Percentiles rank a stretch among this genome's conserved stretches.
Conservation (phyloP, 176 grass and related monocot genomes). For the Chrysopogon serrulatus region DNA sequence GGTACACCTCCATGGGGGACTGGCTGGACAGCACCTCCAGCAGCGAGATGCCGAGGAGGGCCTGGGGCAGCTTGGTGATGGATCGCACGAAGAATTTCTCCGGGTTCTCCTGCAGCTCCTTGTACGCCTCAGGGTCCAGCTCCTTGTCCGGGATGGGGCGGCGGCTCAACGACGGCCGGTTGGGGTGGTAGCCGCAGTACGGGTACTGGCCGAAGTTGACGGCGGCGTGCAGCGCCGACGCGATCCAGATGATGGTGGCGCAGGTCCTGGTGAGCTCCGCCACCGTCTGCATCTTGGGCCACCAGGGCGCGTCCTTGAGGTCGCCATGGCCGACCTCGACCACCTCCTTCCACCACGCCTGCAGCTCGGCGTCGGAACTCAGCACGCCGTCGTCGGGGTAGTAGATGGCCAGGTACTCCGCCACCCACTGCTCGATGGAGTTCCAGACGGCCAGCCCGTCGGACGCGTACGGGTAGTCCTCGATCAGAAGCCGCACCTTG, state of each 20-base stretch:
- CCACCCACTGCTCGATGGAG: not conserved
- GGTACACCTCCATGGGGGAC: not conserved
- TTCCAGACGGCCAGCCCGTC: not conserved
- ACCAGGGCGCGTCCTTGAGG: too few species aligned
- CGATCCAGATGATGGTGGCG: conserved; percentile 57
- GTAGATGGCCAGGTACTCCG: not conserved
- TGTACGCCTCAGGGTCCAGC: not conserved
- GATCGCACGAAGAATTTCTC: not conserved
- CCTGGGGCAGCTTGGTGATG: not conserved
- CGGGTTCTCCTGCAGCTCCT: not conserved
- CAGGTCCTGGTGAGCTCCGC: too few species aligned
- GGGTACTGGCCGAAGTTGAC: conserved; percentile 88
- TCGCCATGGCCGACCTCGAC: conserved; percentile 59
- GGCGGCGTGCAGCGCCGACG: conserved; percentile 76
- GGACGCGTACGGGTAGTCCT: not conserved
- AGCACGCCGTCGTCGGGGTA: conserved; percentile 29
- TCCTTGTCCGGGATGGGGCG: not conserved
- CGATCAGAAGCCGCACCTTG: not conserved
- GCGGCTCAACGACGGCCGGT: not conserved
- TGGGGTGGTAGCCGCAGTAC: not conserved
- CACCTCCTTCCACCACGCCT: conserved; percentile 72
- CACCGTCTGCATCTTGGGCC: too few species aligned
- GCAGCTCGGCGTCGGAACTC: conserved; percentile 45
- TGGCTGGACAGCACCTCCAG: too few species aligned
- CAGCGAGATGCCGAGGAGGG: too few species aligned